These are phyloP conservation scores for Pseudogymnoascus sp. DNA, from an alignment of 2,329 filamentous ascomycete genomes.

Conservation along the genomic window DNA sequence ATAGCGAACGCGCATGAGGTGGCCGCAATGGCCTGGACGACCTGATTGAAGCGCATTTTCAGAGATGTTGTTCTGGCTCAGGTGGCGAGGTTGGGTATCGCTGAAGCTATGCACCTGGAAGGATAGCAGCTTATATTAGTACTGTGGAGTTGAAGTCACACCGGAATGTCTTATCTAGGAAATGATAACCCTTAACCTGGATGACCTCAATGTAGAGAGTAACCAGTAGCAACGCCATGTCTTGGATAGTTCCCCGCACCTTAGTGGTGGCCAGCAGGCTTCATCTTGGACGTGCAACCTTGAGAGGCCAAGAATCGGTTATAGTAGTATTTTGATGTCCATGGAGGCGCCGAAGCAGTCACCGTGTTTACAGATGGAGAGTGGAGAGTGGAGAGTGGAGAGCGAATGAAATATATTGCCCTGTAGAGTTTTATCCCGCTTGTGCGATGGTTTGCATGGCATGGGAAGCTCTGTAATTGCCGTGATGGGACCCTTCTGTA, in stretches of 20 bases:
- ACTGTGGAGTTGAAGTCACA: neutral
- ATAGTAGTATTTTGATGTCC: neutral
- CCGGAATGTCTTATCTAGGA: conserved; percentile 3
- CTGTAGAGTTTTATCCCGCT: neutral
- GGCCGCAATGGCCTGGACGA: conserved; percentile 5
- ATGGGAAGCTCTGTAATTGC: neutral
- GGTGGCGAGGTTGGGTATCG: neutral
- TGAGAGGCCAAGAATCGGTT: neutral
- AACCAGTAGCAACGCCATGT: conserved; percentile 6
- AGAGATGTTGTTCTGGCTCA: conserved; percentile 1
- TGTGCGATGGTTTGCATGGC: neutral
- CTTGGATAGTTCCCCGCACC: neutral
- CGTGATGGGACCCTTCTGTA: neutral
- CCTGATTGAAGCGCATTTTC: conserved; percentile 17
- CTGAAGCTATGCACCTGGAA: neutral
- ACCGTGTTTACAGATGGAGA: neutral
- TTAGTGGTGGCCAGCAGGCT: neutral
- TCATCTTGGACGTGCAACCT: conserved; percentile 3
- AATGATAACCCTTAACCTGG: neutral
- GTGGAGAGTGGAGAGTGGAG: neutral
- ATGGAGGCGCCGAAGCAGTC: neutral
- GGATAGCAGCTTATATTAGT: conserved; percentile 5
- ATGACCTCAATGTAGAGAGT: neutral
- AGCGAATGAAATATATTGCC: neutral
- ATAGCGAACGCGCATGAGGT: conserved; percentile 27